phyloP scores from a whole-genome alignment of 192 early-diverging fungal genomes.

The Umbelopsis isabellina region DNA sequence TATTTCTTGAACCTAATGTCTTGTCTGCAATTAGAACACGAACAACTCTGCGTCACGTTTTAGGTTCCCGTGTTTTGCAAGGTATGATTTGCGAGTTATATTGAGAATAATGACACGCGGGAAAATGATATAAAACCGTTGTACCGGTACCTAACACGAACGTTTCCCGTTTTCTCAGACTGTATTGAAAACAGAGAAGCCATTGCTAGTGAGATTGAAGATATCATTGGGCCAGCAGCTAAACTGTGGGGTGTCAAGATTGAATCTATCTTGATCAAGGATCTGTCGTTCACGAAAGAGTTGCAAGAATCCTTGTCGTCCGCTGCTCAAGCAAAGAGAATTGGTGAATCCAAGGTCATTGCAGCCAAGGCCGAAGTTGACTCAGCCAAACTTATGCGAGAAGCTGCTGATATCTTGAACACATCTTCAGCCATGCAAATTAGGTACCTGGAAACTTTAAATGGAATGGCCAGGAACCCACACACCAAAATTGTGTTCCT shows the following conservation, averaged over 20 bases:
- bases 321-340: conserved; percentile 87
- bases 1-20: background rate
- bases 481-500: conserved; percentile 79
- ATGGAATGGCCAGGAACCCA: conserved; percentile 70
- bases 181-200: conserved; percentile 87
- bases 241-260: conserved; percentile 76
- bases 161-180: conserved; percentile 39
- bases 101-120: background rate
- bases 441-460: conserved; percentile 86
- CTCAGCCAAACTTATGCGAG: conserved; percentile 84
- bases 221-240: conserved; percentile 81
- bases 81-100: background rate
- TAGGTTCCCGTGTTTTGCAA: conserved; percentile 84
- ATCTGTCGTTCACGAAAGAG: conserved; percentile 65
- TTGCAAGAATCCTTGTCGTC: conserved; percentile 83
- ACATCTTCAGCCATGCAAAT: conserved; percentile 77
- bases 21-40: conserved; percentile 61
- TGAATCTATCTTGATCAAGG: conserved; percentile 63
- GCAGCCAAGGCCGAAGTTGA: conserved; percentile 55
- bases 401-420: conserved; percentile 89
- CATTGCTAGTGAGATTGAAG: conserved; percentile 84
- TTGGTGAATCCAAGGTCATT: conserved; percentile 87
- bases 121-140: background rate
- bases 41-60: conserved; percentile 84
- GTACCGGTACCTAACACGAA: background rate